phyloP scores from a whole-genome alignment of 768 basidiomycete genomes.

The Rhodotorula babjevae region DNA sequence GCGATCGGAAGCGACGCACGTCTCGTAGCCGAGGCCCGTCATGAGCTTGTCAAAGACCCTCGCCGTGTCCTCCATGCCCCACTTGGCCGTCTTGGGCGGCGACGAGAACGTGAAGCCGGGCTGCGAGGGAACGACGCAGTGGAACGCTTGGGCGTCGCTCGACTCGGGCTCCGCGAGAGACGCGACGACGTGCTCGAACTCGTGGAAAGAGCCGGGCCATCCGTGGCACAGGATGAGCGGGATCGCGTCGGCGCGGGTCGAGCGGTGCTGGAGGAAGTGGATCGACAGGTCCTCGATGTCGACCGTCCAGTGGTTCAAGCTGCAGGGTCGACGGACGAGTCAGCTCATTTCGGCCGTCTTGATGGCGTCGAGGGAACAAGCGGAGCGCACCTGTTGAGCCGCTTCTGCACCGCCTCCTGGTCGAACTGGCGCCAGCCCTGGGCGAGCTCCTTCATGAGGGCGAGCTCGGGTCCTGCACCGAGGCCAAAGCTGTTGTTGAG shows the following conservation, averaged over 20 bases:
- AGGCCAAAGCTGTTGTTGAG: not conserved
- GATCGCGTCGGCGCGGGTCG: constrained; percentile 29
- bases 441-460: constrained; percentile 28
- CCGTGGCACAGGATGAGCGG: constrained; percentile 42
- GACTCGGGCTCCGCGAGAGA: constrained; percentile 10
- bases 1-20: not conserved
- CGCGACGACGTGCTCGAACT: constrained; percentile 38
- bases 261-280: constrained; percentile 42
- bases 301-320: constrained; percentile 29
- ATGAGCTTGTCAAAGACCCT: constrained; percentile 39
- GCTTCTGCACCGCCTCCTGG: not conserved
- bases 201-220: constrained; percentile 35
- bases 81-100: constrained; percentile 21
- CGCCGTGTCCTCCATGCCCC: constrained; percentile 32
- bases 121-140: constrained; percentile 38
- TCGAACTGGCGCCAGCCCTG: constrained; percentile 7
- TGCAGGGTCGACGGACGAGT: not conserved
- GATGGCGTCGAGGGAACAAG: too few relatives aligned
- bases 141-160: constrained; percentile 15
- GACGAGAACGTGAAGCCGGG: constrained; percentile 37
- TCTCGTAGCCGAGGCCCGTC: constrained; percentile 28
- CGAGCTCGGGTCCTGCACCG: constrained; percentile 8
- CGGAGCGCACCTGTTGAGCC: constrained; percentile 14
- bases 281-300: constrained; percentile 28
- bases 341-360: too few relatives aligned